Percentiles rank a stretch among this genome's conserved stretches.
phyloP scores from a whole-genome alignment of 306 rosid species.

The Gleditsia sinensis region DNA sequence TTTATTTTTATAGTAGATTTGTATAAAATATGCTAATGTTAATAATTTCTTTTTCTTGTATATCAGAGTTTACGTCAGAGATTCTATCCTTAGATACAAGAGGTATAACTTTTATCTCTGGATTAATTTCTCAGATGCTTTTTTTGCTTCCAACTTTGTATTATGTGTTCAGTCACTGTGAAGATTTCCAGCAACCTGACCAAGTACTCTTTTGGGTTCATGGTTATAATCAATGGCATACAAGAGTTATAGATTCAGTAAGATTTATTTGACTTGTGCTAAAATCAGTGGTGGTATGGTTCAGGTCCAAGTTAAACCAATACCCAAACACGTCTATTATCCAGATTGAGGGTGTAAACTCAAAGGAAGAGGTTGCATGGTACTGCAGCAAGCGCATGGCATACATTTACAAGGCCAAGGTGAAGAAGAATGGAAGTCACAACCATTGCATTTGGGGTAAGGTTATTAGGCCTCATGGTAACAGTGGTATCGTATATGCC shows the following conservation, averaged over 20 bases:
- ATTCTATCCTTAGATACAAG: slow-evolving; percentile 63
- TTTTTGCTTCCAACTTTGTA: too few species aligned
- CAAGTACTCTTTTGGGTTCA: too few species aligned
- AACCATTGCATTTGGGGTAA: slow-evolving; percentile 78
- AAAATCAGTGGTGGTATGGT: too few species aligned
- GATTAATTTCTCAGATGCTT: too few species aligned
- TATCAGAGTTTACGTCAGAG: slow-evolving; percentile 59
- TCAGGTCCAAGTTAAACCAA: slow-evolving; percentile 70
- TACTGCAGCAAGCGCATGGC: slow-evolving; percentile 63
- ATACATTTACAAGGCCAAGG: slow-evolving; percentile 67
- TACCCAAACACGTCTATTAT: slow-evolving; percentile 62
- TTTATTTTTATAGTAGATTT: not conserved
- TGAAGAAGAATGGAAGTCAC: slow-evolving; percentile 58
- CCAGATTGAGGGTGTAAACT: slow-evolving; percentile 73
- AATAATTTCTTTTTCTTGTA: not conserved
- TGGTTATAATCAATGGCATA: too few species aligned
- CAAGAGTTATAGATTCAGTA: too few species aligned
- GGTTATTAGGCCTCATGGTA: slow-evolving; percentile 62
- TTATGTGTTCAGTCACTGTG: too few species aligned
- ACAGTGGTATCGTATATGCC: slow-evolving; percentile 65
- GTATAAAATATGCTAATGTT: not conserved
- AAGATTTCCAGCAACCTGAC: too few species aligned
- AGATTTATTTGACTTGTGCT: too few species aligned
- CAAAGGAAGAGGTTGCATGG: slow-evolving; percentile 67
- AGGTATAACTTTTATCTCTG: not conserved